phyloP scores from a whole-genome alignment of 768 basidiomycete genomes.

The Mycena indigotica region DNA sequence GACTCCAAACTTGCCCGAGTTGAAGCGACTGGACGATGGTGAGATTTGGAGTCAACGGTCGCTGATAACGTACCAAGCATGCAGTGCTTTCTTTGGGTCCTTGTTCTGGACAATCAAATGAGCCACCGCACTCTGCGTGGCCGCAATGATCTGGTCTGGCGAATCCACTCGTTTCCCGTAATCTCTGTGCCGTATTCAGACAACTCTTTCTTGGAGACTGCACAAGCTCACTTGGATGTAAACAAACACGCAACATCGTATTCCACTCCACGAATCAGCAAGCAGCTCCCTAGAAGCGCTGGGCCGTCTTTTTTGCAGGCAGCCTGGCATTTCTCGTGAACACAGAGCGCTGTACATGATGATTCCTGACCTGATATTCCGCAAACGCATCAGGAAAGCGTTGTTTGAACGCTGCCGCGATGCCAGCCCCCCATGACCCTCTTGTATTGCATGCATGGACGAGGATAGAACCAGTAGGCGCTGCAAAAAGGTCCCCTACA shows the following conservation, averaged over 20 bases:
- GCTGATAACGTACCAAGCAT: slow-evolving; percentile 39
- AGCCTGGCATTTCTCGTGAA: background rate
- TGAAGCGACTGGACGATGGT: slow-evolving; percentile 37
- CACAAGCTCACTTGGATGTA: slow-evolving; percentile 32
- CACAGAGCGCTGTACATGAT: background rate
- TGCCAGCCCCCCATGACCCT: slow-evolving; percentile 44
- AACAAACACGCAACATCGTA: slow-evolving; percentile 45
- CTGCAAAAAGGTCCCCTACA: slow-evolving; percentile 39
- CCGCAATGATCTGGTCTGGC: slow-evolving; percentile 38
- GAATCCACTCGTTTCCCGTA: slow-evolving; percentile 42
- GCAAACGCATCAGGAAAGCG: slow-evolving; percentile 39
- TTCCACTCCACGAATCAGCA: slow-evolving; percentile 36
- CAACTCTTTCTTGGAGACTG: background rate
- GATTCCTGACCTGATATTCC: slow-evolving; percentile 28
- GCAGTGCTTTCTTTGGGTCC: slow-evolving; percentile 31
- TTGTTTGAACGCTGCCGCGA: slow-evolving; percentile 37
- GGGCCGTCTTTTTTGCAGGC: slow-evolving; percentile 33
- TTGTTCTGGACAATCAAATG: slow-evolving; percentile 39
- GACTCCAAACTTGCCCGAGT: slow-evolving; percentile 48
- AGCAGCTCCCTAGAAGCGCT: slow-evolving; percentile 40
- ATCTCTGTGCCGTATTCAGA: slow-evolving; percentile 7
- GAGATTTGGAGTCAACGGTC: background rate
- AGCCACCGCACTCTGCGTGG: slow-evolving; percentile 36
- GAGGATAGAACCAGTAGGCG: slow-evolving; percentile 39
- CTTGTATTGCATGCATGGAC: slow-evolving; percentile 45